These are phyloP conservation scores for Phytophthora capsici DNA, from an alignment of 352 stramenopile genomes.

Conservation along the genomic window DNA sequence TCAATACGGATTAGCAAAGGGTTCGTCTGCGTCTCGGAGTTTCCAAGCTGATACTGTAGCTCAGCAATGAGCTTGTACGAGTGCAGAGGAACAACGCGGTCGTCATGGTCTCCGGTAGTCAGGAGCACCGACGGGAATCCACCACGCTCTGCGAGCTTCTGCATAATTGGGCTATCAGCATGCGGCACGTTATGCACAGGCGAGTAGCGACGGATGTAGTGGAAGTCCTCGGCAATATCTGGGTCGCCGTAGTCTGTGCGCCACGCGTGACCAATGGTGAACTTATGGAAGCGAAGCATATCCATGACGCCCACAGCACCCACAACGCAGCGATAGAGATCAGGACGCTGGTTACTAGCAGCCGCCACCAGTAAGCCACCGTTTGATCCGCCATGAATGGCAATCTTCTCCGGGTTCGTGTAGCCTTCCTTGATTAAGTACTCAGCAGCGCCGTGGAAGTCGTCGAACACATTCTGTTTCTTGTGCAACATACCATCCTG, in stretches of 20 bases:
- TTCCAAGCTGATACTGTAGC: conserved; percentile 82
- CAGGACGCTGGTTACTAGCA: conserved; percentile 87
- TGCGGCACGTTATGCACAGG: conserved; percentile 89
- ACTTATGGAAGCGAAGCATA: conserved; percentile 96
- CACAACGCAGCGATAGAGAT: conserved; percentile 93
- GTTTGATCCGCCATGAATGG: conserved; percentile 93
- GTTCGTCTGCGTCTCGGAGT: conserved; percentile 68
- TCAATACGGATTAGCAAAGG: conserved; percentile 91
- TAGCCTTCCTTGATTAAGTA: conserved; percentile 91
- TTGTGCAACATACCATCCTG: conserved; percentile 94
- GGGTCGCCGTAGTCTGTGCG: conserved; percentile 88
- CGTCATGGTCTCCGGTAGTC: conserved; percentile 91
- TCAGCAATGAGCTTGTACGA: conserved; percentile 92
- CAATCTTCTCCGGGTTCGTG: conserved; percentile 91
- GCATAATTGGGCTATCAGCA: conserved; percentile 54
- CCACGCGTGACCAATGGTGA: conserved; percentile 94
- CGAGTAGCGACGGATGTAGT: conserved; percentile 88
- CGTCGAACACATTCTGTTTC: conserved; percentile 95
- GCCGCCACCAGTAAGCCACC: conserved; percentile 95
- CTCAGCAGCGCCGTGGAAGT: conserved; percentile 95
- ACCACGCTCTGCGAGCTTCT: conserved; percentile 53
- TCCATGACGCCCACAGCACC: conserved; percentile 95
- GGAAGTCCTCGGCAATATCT: conserved; percentile 78
- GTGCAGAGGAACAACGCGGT: conserved; percentile 90
- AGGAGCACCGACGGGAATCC: conserved; percentile 86